Conservation (phyloP, 192 early-diverging fungal genomes). For the Powellomyces hirtus region DNA sequence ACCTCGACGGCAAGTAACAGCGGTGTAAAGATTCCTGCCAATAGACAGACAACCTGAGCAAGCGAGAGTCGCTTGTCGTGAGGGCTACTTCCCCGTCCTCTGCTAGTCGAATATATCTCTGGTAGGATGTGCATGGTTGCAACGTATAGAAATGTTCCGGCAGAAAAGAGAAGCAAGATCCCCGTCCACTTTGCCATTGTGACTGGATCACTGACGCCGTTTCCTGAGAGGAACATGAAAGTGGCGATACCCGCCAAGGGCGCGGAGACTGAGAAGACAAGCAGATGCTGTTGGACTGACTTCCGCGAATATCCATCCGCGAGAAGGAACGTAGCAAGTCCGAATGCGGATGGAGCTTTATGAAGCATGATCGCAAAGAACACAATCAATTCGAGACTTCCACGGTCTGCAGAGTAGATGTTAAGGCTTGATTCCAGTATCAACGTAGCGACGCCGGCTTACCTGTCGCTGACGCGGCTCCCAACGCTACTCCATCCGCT, state of each 20-base stretch:
- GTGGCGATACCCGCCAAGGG: conserved; percentile 77
- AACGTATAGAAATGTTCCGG: conserved; percentile 81
- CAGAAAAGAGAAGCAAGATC: conserved; percentile 83
- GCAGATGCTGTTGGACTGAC: conserved; percentile 70
- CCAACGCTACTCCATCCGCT: conserved; percentile 92
- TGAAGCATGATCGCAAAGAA: conserved; percentile 95
- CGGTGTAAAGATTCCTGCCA: conserved; percentile 33
- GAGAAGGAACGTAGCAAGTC: conserved; percentile 82
- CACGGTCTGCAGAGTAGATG: conserved; percentile 2
- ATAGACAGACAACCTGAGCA: conserved; percentile 20
- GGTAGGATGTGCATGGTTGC: conserved; percentile 81
- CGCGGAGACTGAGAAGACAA: conserved; percentile 79
- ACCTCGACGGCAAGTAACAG: conserved; percentile 31
- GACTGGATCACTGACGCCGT: not conserved
- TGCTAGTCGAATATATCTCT: conserved; percentile 49
- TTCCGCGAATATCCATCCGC: conserved; percentile 60
- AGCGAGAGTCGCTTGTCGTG: conserved; percentile 19
- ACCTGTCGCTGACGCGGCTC: conserved; percentile 74
- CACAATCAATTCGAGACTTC: conserved; percentile 63
- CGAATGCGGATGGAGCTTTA: conserved; percentile 94
- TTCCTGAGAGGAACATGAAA: conserved; percentile 28
- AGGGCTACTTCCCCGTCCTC: not conserved
- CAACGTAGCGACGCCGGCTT: not conserved
- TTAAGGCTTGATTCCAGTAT: too few species aligned
- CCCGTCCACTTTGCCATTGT: conserved; percentile 73